phyloP scores from a whole-genome alignment of 345 rosid genomes.

The Salix viminalis region DNA sequence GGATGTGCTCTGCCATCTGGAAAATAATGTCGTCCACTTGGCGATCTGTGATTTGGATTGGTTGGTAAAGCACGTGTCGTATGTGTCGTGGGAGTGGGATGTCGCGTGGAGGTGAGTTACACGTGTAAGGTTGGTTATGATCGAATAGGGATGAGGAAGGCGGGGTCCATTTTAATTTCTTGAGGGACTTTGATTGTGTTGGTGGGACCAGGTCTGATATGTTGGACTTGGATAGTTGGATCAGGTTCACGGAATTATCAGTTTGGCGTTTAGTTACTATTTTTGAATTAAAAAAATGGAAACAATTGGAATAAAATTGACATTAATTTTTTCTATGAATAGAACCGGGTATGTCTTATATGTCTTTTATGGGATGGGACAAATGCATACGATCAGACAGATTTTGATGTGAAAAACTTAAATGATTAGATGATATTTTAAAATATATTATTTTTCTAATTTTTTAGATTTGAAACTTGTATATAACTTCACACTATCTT shows the following conservation, averaged over 20 bases:
- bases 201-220: neutral
- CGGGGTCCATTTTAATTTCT: neutral
- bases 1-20: neutral
- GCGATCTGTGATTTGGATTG: neutral
- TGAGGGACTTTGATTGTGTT: neutral
- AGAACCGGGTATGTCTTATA: too few species aligned
- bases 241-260: neutral
- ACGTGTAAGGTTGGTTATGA: neutral
- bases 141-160: neutral
- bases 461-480: fast-evolving
- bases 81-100: neutral
- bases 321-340: too few species aligned
- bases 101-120: neutral
- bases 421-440: too few species aligned
- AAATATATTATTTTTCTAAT: too few species aligned
- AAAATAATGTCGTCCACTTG: neutral
- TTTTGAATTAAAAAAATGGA: too few species aligned
- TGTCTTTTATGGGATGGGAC: too few species aligned
- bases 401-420: too few species aligned
- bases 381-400: too few species aligned
- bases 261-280: too few species aligned
- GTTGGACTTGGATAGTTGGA: neutral
- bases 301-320: too few species aligned
- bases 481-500: fast-evolving
- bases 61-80: neutral